Conservation (phyloP, 192 early-diverging fungal genomes). For the Linnemannia schmuckeri region DNA sequence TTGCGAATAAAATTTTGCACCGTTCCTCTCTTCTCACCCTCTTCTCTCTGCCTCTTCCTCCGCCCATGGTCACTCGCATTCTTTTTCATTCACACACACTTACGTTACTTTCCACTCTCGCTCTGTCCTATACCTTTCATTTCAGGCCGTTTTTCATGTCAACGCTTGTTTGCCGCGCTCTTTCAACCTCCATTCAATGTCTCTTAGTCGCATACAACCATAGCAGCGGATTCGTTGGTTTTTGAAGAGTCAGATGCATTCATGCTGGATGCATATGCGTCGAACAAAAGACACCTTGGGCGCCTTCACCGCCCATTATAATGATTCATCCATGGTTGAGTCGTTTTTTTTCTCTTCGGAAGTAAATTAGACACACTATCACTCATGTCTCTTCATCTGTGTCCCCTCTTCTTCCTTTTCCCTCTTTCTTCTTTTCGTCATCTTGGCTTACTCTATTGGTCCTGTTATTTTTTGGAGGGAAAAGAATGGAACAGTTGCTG, state of each 20-base stretch:
- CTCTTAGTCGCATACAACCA: neutral
- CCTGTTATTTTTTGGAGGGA: slow-evolving; percentile 1
- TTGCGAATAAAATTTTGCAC: neutral
- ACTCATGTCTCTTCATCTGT: neutral
- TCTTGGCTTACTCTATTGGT: neutral
- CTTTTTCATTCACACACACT: neutral
- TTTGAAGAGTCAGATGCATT: neutral
- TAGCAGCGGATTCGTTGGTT: neutral
- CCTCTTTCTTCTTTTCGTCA: neutral
- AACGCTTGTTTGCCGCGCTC: neutral
- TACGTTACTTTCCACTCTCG: neutral
- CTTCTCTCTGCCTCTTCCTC: neutral
- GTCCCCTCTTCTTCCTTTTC: neutral
- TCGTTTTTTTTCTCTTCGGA: neutral
- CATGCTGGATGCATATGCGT: neutral
- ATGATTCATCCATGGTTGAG: neutral
- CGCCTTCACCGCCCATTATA: neutral
- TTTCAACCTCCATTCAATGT: neutral
- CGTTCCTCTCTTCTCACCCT: neutral
- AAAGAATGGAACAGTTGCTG: neutral
- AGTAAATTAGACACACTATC: neutral
- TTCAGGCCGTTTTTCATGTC: neutral
- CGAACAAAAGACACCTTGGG: neutral
- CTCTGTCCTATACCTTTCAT: neutral
- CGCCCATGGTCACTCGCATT: neutral